Evolutionary conservation across 768 basidiomycete species (phyloP).

Genomic region (Paxillus involutus): DNA sequence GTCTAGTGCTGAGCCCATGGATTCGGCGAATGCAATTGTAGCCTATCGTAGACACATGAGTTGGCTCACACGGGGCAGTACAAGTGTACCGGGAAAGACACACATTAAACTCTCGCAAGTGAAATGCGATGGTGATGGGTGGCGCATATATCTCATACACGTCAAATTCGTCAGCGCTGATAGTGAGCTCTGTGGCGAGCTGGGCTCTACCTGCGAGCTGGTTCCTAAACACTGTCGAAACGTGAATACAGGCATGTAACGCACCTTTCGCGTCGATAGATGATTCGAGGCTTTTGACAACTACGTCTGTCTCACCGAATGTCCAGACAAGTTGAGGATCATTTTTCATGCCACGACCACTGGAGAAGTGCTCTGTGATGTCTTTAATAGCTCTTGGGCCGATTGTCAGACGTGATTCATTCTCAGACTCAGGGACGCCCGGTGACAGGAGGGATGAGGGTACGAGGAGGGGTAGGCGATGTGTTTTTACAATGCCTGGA

Average conservation of each 20-base stretch:
- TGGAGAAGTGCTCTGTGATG: constrained; percentile 80
- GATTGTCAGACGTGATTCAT: constrained; percentile 67
- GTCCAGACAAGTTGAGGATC: constrained; percentile 83
- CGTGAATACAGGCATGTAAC: neutral
- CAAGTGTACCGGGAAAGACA: neutral
- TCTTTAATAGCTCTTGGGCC: constrained; percentile 74
- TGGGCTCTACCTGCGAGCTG: constrained; percentile 51
- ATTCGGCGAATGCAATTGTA: constrained; percentile 77
- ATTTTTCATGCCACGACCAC: constrained; percentile 56
- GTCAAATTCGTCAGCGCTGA: constrained; percentile 82
- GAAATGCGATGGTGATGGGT: constrained; percentile 73
- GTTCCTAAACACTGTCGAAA: neutral
- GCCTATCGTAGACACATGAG: constrained; percentile 48
- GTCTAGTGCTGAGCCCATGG: constrained; percentile 60
- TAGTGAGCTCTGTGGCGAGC: constrained; percentile 72
- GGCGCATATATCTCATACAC: constrained; percentile 62
- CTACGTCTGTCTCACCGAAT: constrained; percentile 69
- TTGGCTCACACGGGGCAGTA: neutral
- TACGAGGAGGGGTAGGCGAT: constrained; percentile 62
- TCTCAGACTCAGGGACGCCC: constrained; percentile 52
- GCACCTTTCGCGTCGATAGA: constrained; percentile 65
- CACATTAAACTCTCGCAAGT: constrained; percentile 84
- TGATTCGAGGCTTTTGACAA: constrained; percentile 66
- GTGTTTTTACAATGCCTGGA: constrained; percentile 79
- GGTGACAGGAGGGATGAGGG: constrained; percentile 64